These are phyloP conservation scores for Cladophialophora chaetospira DNA, from an alignment of 2,329 filamentous ascomycete species.

Conservation along the genomic window DNA sequence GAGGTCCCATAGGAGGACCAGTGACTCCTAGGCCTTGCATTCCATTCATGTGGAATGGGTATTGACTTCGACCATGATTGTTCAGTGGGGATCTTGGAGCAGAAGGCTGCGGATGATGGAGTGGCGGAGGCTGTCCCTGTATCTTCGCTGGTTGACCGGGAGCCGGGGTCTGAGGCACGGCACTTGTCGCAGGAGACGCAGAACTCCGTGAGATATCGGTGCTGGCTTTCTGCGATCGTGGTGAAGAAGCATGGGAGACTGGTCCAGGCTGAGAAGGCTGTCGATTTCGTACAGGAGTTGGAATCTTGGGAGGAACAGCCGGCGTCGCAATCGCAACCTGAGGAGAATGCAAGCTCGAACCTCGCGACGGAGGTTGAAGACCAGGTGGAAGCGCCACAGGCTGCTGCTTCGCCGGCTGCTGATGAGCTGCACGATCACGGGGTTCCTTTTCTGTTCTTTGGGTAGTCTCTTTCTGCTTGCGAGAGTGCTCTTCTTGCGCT, in stretches of 20 bases:
- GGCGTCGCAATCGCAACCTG: slow-evolving; percentile 79
- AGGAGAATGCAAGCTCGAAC: slow-evolving; percentile 67
- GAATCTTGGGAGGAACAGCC: slow-evolving; percentile 78
- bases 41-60: slow-evolving; percentile 51
- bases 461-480: slow-evolving; percentile 60
- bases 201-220: slow-evolving; percentile 65
- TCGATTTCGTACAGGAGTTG: slow-evolving; percentile 74
- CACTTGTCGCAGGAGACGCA: slow-evolving; percentile 61
- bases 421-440: slow-evolving; percentile 49
- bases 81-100: slow-evolving; percentile 67
- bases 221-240: slow-evolving; percentile 53
- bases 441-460: slow-evolving; percentile 47
- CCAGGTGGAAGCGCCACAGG: slow-evolving; percentile 50
- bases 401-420: slow-evolving; percentile 35
- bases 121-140: slow-evolving; percentile 51
- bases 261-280: slow-evolving; percentile 79
- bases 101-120: slow-evolving; percentile 61
- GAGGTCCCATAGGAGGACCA: slow-evolving; percentile 57
- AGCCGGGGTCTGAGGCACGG: slow-evolving; percentile 66
- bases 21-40: slow-evolving; percentile 61
- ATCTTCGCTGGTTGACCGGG: slow-evolving; percentile 65
- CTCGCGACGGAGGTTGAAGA: slow-evolving; percentile 55
- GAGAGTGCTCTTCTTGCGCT: slow-evolving; percentile 48
- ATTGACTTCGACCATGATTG: slow-evolving; percentile 62
- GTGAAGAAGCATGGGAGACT: slow-evolving; percentile 70